A percentile compares a stretch with the other conserved stretches of the same genome.
Evolutionary conservation across 306 rosid genomes (phyloP).

Genomic region (Glycine tomentella): DNA sequence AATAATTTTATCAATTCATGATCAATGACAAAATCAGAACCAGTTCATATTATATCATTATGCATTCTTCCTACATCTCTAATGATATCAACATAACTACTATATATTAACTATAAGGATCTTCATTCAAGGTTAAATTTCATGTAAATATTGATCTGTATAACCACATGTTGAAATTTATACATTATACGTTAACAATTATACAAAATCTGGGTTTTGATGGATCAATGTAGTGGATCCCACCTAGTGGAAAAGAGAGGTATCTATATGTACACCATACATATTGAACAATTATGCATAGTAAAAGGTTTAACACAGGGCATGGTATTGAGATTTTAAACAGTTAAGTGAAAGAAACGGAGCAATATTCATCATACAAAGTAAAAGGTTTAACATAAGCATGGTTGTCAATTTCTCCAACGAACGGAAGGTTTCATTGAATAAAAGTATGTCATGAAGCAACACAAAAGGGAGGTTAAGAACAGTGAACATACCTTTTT

Average conservation of each 20-base stretch:
- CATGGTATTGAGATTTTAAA: neutral
- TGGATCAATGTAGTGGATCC: neutral
- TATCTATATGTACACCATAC: neutral
- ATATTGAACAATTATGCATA: neutral
- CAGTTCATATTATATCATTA: neutral
- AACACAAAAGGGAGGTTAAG: neutral
- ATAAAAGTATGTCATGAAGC: neutral
- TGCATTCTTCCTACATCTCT: neutral
- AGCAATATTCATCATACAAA: neutral
- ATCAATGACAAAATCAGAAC: neutral
- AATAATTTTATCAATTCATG: neutral
- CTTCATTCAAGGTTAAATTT: neutral
- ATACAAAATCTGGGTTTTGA: neutral
- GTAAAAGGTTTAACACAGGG: neutral
- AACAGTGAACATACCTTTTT: conserved; percentile 63
- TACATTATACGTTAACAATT: neutral
- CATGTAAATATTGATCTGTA: neutral
- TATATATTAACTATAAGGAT: neutral
- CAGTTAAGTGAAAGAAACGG: neutral
- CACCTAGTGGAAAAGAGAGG: neutral
- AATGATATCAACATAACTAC: neutral
- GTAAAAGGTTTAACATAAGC: conserved; percentile 1
- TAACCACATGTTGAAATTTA: neutral
- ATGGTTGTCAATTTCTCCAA: conserved; percentile 24
- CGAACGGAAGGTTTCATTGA: neutral